Evolutionary conservation across 148 eudicot species (phyloP).

Genomic region (Rhododendron kiyosumense): DNA sequence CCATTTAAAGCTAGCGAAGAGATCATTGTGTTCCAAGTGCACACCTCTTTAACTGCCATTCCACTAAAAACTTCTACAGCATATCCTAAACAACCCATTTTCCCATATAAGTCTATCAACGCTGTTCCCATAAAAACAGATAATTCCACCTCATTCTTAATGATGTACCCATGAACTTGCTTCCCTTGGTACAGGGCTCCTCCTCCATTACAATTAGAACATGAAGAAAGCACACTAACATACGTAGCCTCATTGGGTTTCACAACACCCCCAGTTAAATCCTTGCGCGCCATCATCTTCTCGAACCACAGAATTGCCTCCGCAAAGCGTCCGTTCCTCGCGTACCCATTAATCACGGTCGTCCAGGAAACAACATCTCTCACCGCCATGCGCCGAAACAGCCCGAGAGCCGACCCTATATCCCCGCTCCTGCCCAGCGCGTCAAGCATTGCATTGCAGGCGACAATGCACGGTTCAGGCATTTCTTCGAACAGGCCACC

Average conservation of each 20-base stretch:
- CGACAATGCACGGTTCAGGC: constrained; percentile 36
- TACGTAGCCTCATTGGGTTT: constrained; percentile 58
- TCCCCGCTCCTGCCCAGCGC: constrained; percentile 38
- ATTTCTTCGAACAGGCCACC: constrained; percentile 40
- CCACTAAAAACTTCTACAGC: constrained; percentile 35
- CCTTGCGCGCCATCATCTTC: constrained; percentile 42
- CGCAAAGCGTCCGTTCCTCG: constrained; percentile 21
- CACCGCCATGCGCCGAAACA: constrained; percentile 36
- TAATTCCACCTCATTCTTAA: constrained; percentile 35
- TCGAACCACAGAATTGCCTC: constrained; percentile 35
- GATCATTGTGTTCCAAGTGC: constrained; percentile 57
- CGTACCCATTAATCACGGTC: constrained; percentile 47
- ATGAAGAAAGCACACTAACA: constrained; percentile 51
- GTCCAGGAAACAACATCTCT: constrained; percentile 67
- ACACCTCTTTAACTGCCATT: constrained; percentile 33
- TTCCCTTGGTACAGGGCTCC: constrained; percentile 42
- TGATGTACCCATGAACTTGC: constrained; percentile 54
- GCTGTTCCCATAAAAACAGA: constrained; percentile 44
- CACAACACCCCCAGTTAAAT: constrained; percentile 24
- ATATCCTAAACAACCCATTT: constrained; percentile 36
- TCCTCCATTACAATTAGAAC: constrained; percentile 27
- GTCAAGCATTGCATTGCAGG: constrained; percentile 57
- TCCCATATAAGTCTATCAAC: constrained; percentile 51
- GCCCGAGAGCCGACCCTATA: constrained; percentile 32
- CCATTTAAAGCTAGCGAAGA: constrained; percentile 49